Conservation (phyloP, 140 eudicot genomes). For the Cichorium intybus region DNA sequence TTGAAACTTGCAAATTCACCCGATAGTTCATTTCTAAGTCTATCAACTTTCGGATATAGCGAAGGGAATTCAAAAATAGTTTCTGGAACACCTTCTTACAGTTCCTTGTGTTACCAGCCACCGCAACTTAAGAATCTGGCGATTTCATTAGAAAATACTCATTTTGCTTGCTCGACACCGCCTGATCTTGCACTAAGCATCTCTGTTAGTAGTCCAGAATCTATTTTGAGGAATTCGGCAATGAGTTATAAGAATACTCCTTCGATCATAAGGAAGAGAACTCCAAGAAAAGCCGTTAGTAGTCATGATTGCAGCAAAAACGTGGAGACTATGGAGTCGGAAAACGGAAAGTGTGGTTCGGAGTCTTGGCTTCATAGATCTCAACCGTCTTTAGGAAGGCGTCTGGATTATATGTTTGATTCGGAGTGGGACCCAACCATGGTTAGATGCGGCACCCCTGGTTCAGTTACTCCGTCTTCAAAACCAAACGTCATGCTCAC, state of each 20-base stretch:
- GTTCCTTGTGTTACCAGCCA: slow-evolving; percentile 43
- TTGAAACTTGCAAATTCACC: slow-evolving; percentile 30
- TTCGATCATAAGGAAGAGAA: slow-evolving; percentile 64
- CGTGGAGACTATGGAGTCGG: slow-evolving; percentile 19
- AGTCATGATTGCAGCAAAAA: slow-evolving; percentile 24
- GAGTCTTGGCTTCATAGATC: slow-evolving; percentile 32
- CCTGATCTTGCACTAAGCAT: slow-evolving; percentile 36
- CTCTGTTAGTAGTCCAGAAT: slow-evolving; percentile 58
- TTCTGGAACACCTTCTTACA: slow-evolving; percentile 34
- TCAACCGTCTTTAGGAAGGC: slow-evolving; percentile 52
- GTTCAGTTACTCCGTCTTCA: slow-evolving; percentile 42
- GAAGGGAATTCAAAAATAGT: slow-evolving; percentile 23
- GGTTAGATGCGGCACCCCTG: slow-evolving; percentile 48
- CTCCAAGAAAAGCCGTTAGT: slow-evolving; percentile 34
- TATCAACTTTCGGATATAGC: slow-evolving; percentile 35
- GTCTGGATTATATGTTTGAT: slow-evolving; percentile 66
- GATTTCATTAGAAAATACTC: slow-evolving; percentile 18
- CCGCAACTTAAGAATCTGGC: slow-evolving; percentile 31
- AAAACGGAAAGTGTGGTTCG: slow-evolving; percentile 14
- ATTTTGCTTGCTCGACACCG: slow-evolving; percentile 33
- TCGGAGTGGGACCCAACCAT: slow-evolving; percentile 56
- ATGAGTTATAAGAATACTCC: slow-evolving; percentile 74
- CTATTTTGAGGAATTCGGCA: slow-evolving; percentile 70
- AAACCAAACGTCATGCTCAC: slow-evolving; percentile 42
- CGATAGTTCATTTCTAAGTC: slow-evolving; percentile 45